phyloP scores from a whole-genome alignment of 192 early-diverging fungal species.

The Oehlia diaphana region DNA sequence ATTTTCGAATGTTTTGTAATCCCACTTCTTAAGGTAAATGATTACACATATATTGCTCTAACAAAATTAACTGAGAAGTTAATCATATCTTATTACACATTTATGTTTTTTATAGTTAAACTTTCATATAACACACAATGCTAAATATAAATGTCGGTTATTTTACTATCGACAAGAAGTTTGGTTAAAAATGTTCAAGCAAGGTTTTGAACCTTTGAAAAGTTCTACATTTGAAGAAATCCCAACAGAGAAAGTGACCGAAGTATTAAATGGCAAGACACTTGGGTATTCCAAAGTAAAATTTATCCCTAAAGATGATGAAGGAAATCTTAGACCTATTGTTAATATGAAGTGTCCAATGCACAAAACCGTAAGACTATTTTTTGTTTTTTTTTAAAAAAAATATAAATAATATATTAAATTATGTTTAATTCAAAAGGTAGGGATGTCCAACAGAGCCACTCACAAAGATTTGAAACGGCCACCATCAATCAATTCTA shows the following conservation, averaged over 20 bases:
- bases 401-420: background rate
- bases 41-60: too few relatives aligned
- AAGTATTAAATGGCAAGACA: background rate
- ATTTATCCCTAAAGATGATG: constrained; percentile 3
- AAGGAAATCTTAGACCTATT: constrained; percentile 2
- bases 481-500: background rate
- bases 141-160: background rate
- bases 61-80: background rate
- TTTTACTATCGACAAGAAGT: constrained; percentile 16
- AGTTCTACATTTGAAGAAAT: constrained; percentile 2
- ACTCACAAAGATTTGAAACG: background rate
- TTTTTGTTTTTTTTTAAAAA: background rate
- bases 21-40: background rate
- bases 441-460: too few relatives aligned
- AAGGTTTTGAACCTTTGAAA: background rate
- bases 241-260: background rate
- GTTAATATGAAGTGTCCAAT: constrained; percentile 6
- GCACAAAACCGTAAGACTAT: background rate
- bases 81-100: background rate
- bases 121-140: constrained; percentile 1
- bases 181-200: background rate
- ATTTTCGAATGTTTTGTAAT: background rate
- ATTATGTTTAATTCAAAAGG: background rate
- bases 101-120: background rate
- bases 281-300: background rate